Evolutionary conservation across 2,329 filamentous ascomycete species (phyloP).

Genomic region (Claviceps paspali): DNA sequence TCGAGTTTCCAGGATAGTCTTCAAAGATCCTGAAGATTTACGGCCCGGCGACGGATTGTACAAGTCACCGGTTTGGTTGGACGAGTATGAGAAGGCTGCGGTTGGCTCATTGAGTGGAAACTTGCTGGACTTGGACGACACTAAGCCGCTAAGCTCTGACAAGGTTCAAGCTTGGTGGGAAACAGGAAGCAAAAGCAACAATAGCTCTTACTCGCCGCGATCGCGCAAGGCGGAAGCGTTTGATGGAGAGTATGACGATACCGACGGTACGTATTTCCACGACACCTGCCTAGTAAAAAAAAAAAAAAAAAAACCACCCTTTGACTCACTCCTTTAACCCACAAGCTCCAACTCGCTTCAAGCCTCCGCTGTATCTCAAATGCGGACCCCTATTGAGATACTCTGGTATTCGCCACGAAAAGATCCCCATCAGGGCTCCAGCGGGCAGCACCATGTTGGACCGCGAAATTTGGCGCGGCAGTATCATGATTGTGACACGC

Average conservation of each 20-base stretch:
- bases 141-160: constrained; percentile 23
- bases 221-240: constrained; percentile 47
- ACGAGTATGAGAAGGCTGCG: constrained; percentile 59
- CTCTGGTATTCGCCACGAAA: constrained; percentile 62
- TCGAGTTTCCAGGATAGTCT: constrained; percentile 26
- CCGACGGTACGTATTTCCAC: constrained; percentile 29
- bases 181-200: constrained; percentile 30
- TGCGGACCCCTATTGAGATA: constrained; percentile 86
- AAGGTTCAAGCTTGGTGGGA: constrained; percentile 67
- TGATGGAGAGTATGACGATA: constrained; percentile 52
- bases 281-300: neutral
- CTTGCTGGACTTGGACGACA: constrained; percentile 43
- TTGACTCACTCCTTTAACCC: neutral
- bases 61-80: constrained; percentile 41
- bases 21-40: constrained; percentile 25
- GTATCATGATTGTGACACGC: constrained; percentile 85
- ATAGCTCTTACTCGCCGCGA: constrained; percentile 29
- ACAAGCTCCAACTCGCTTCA: constrained; percentile 53
- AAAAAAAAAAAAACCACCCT: no score
- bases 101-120: constrained; percentile 43
- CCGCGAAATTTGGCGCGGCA: constrained; percentile 81
- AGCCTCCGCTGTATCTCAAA: constrained; percentile 69
- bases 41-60: constrained; percentile 41
- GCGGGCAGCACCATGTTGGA: constrained; percentile 24
- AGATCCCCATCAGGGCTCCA: constrained; percentile 19